Evolutionary conservation across 495 filamentous ascomycete species (phyloP), one percentile per base, ranked within the genome.

Genomic region (Penicillium antarcticum): DNA sequence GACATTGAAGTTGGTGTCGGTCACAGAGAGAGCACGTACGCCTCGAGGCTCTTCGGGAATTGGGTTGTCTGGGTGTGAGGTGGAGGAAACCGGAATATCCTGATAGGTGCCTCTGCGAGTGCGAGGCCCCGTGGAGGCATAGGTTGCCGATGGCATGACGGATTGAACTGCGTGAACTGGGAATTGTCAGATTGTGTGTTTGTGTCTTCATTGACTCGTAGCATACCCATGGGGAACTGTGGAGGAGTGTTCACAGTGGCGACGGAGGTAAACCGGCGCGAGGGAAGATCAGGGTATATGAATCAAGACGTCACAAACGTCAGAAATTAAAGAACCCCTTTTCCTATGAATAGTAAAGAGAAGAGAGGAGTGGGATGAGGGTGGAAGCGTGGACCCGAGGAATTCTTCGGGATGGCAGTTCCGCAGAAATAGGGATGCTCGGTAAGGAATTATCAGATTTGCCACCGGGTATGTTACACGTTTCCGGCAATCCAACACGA

Each of bases 51-150:
- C 79, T 61, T 75, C 70, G 43, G 80, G 81, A 48, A 83, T 74
- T 4, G 80, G 80, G 53, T 83, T 79, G 44, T 77, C 63, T 10
- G 80, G 80, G 61, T 83, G 80, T 32, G 73, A 79, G 24, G 76
- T 79, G 7, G 71, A 65, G 8, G 75, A 74, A 42, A 72, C 60
- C n/a, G 72, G 70, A 33, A 78, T 68, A 23, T 53, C 61, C 45
- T 60, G 61, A 52, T 65, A 62, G 13, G 66, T 66, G 38, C 53
- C 53, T 55, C 63, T 59, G 48, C 57, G 54, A 44, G 57, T 47
- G 42, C 58, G 65, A 31, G 60, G 19, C 31, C 57, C 48, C 45
- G 57, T 52, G 7, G 65, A 63, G 39, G 65, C 56, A 39, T 62
- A 59, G 21, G 53, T 58, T 18, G 58, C 51, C 38, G 68, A 59